Evolutionary conservation across 1,284 basidiomycete genomes (phyloP), one percentile per base, ranked within the genome.

Genomic region (Malassezia restricta): DNA sequence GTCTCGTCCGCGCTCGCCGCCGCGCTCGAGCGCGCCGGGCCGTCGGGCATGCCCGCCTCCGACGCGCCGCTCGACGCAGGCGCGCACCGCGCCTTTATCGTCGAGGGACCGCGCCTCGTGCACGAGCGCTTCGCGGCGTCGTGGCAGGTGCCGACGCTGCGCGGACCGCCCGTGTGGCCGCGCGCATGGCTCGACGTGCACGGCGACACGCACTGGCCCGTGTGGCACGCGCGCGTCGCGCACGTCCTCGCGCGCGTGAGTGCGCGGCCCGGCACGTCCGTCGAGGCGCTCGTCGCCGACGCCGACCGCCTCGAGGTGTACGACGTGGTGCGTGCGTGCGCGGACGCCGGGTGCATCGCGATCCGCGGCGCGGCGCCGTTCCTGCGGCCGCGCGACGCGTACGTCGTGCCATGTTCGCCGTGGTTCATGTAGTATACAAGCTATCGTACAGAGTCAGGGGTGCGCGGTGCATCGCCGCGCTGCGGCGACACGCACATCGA

Each of bases 301-400:
- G 14, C 46, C n/a, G 53, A 55, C 37, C 47, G 53, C 2, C 17
- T 33, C 12, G 53, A 49, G 40, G 20, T 54, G 14, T 12, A 39
- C 8, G 47, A 50, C 33, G 8, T 50, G 33, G 38, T 55, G 12
- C 15, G 14, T 11, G 48, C 39, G n/a, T 32, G 35, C 8, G 42
- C 5, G 1, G 17, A 28, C 14, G 43, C 51, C 0, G 32, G 24
- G 9, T 20, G 17, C 6, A 28, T 54, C 27, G 32, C 15, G 41
- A 31, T 17, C 39, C 30, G 35, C 12, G 14, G 20, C 32, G 20
- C 12, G 45, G 27, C 8, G 15, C 37, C 40, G 24, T 6, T 15
- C 11, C 6, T 29, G 30, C 4, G 20, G n/a, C 37, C 38, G 39
- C 31, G 5, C 28, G 5, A 17, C 6, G 37, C 24, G 11, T 29